Evolutionary conservation across 306 rosid genomes (phyloP), one percentile per base, ranked within the genome.

Genomic region (Inga laurina): DNA sequence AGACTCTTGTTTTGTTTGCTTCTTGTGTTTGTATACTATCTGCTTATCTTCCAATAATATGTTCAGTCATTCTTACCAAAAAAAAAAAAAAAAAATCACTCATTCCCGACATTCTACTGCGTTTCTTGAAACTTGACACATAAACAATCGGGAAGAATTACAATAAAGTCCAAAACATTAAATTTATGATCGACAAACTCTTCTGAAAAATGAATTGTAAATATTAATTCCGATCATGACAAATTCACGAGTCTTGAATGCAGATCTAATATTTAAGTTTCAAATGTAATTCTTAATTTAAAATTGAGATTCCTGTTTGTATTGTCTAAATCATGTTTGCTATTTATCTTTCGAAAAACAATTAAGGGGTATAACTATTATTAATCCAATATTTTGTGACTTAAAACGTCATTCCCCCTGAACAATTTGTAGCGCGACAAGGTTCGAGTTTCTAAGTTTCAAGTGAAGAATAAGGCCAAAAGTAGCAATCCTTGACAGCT

Each of bases 21-120:
- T 59, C 44, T 44, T 74, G 56, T 87, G 62, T 81, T 67, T 72
- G 16, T 51, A 13, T 80, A 35, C 34, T 32, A 32, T 18, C 32
- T 32, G 44, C 52, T 61, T 83, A 64, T 76, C 45, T 49, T 45
- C 77, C 32, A 19, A 72, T 80, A 62, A 24, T 12, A 62, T 62
- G 14, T 80, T 62, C 35, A 62, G 18, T 27, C 68, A 62, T 62
- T 24, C 7, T 62, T 62, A 11, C 34, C 6, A 9, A 45, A 10
- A 45, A 8, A 71, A 39, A 5, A 46, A n/a, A 32, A 70, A 43
- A 0, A 11, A 18, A 37, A 8, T n/a, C 2, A 4, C 3, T 10
- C 24, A 39, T 43, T 21, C 14, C 46, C 24, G 46, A 13, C 46
- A 35, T 67, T 67, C 45, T 37, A 67, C 57, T 13, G 59, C 59